These are phyloP conservation scores for Didymella lethalis DNA, from an alignment of 2,329 filamentous ascomycete genomes.

Conservation along the genomic window DNA sequence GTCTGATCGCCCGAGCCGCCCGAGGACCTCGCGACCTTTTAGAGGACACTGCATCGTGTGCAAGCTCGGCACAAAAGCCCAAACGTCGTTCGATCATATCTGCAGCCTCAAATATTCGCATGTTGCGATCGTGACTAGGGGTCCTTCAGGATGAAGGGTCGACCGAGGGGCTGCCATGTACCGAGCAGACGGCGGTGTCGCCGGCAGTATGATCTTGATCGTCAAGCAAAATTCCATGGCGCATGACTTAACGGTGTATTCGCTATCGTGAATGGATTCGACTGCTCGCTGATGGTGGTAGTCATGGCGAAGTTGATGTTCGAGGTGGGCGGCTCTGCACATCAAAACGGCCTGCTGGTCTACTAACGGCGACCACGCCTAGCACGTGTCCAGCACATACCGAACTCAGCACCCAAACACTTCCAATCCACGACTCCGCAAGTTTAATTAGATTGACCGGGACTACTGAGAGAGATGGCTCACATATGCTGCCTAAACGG, in stretches of 20 bases:
- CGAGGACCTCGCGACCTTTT: neutral
- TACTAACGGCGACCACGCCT: slow-evolving; percentile 8
- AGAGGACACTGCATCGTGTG: neutral
- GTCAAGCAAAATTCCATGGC: neutral
- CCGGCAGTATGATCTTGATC: neutral
- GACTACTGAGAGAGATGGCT: neutral
- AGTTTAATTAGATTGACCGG: too few species aligned
- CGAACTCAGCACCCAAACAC: neutral
- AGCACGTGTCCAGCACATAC: slow-evolving; percentile 9
- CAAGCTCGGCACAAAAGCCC: neutral
- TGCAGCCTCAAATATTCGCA: neutral
- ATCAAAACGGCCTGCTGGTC: neutral
- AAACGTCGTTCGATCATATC: too few species aligned
- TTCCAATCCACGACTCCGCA: neutral
- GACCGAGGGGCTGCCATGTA: slow-evolving; percentile 34
- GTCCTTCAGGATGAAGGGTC: slow-evolving; percentile 15
- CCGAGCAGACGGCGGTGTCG: slow-evolving; percentile 17
- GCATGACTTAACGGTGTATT: neutral
- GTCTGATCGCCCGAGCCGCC: neutral
- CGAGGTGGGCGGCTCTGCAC: slow-evolving; percentile 14
- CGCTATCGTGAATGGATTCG: slow-evolving; percentile 2
- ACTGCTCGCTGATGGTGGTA: slow-evolving; percentile 2
- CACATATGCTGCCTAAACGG: too few species aligned
- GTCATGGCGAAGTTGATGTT: slow-evolving; percentile 19
- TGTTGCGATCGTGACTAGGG: slow-evolving; percentile 4